Evolutionary conservation across 331 rosid species (phyloP), one percentile per base, ranked within the genome.

Genomic region (Saraca asoca): DNA sequence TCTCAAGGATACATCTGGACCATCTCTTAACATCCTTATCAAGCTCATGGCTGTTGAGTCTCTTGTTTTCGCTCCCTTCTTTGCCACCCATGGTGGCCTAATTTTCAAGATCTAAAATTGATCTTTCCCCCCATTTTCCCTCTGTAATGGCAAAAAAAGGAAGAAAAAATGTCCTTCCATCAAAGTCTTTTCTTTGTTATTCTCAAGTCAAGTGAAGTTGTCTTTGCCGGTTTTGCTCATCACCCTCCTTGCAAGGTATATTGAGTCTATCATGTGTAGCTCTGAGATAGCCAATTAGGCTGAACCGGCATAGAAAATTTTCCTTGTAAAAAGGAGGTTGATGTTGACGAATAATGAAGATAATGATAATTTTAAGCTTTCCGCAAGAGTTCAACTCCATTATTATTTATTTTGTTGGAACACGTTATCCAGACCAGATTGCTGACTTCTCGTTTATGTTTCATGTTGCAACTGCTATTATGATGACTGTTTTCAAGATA

Each of bases 11-110:
- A 90, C 97, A 33, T 94, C 96, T 0, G 99, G 97, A 18, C 97
- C 99, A 0, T 94, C 97, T 0, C 92, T 94, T 11, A 94, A 94
- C 91, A 94, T 94, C 62, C 99, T 94, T 1, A 94, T 94, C 82
- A 94, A 94, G 87, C 87, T 94, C 2, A 94, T 90, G 97, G 99
- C 97, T 0, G 96, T 94, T 0, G 99, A 94, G 82, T 90, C 97
- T 2, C 97, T 94, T 0, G 96, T 94, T 56, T 94, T 94, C 62
- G 96, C 96, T 24, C 96, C 97, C 8, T 90, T 94, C 92, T 94
- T 94, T 7, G 97, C 99, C 10, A 90, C 91, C 0, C 97, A 94
- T 7, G 99, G 97, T 13, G 96, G 99, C 44, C 62, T 94, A 58
- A 91, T 94, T 43, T 90, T 90, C 79, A 94, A 90, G 91, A 64